Percentiles rank a stretch among this genome's conserved stretches.
These are phyloP conservation scores for Bodo saltans DNA, from an alignment of 78 protist species.

Conservation along the genomic window DNA sequence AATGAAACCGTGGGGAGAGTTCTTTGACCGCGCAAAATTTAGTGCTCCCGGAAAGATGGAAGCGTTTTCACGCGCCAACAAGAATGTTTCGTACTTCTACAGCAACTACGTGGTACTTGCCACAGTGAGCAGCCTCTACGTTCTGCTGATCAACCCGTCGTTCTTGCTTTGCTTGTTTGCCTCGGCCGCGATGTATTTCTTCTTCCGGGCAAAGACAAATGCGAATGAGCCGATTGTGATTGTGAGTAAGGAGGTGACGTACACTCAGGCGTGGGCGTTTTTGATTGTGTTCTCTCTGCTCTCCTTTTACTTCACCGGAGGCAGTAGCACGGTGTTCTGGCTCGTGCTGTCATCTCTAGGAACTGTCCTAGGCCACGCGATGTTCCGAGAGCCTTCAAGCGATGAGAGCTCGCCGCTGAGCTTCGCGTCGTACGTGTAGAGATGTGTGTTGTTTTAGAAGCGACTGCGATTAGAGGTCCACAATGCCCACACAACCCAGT, in stretches of 20 bases:
- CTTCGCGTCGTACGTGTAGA: too few species aligned
- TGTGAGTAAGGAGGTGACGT: background rate
- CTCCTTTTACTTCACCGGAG: slow-evolving; percentile 10
- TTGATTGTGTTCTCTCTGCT: background rate
- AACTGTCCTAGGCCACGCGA: slow-evolving; percentile 9
- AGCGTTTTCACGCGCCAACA: background rate
- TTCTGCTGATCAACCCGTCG: background rate
- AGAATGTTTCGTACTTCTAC: slow-evolving; percentile 1
- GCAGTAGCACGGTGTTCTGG: slow-evolving; percentile 17
- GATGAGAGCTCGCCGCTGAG: too few species aligned
- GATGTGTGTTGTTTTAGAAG: too few species aligned
- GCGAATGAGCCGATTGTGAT: background rate
- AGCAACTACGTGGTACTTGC: slow-evolving; percentile 7
- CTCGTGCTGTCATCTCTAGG: background rate
- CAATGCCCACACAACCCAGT: too few species aligned
- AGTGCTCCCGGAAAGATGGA: slow-evolving; percentile 13
- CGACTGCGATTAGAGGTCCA: too few species aligned
- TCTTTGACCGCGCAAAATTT: background rate
- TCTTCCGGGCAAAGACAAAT: background rate
- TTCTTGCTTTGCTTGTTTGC: background rate
- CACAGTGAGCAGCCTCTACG: background rate
- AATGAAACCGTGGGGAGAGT: background rate
- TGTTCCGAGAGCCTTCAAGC: background rate
- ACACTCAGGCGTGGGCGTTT: slow-evolving; percentile 3
- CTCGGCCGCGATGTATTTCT: slow-evolving; percentile 4